Evolutionary conservation across 345 rosid genomes (phyloP), one percentile per base, ranked within the genome.

Genomic region (Lepidium didymum): DNA sequence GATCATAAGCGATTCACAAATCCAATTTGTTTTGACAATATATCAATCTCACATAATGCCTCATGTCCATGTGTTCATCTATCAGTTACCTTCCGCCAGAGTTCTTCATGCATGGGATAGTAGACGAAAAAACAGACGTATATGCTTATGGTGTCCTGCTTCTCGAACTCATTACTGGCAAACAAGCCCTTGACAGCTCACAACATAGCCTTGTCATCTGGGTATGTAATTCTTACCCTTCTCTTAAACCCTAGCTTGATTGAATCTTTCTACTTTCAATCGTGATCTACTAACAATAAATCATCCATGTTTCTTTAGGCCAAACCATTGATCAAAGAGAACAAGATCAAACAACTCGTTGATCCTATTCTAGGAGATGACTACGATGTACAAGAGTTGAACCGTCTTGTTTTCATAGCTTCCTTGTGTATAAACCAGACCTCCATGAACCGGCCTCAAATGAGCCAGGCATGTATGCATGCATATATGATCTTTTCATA

Each of bases 61-160:
- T 47, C 13, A 3, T 43, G 4, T 25, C 3, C 4, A 29, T 61
- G 70, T 56, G 4, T 15, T 43, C 52, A 15, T 34, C 4, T 3
- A 64, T 63, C 83, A 93, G 95, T 5, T 93, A 90, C 69, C 94
- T 88, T 72, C 92, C 98, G 8, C 98, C 97, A 0, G 96, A 90
- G 81, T 90, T 84, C 79, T 88, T 93, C 83, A 86, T 86, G 97
- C 91, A 93, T 16, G 97, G 96, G 11, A 83, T 83, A 42, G 98
- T 93, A n/a, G 92, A 93, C 36, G 97, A 93, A 56, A 93, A 90
- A 70, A 93, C 92, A 0, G 96, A 90, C 42, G 97, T 93, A 35
- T 90, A 82, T 80, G 97, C 95, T 42, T 90, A 80, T 2, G 95
- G 98, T n/a, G 98, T 93, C 6, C 64, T 93, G 13, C 70, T 90